phyloP scores from a whole-genome alignment of 495 filamentous ascomycete genomes.

The Aspergillus cristatus region DNA sequence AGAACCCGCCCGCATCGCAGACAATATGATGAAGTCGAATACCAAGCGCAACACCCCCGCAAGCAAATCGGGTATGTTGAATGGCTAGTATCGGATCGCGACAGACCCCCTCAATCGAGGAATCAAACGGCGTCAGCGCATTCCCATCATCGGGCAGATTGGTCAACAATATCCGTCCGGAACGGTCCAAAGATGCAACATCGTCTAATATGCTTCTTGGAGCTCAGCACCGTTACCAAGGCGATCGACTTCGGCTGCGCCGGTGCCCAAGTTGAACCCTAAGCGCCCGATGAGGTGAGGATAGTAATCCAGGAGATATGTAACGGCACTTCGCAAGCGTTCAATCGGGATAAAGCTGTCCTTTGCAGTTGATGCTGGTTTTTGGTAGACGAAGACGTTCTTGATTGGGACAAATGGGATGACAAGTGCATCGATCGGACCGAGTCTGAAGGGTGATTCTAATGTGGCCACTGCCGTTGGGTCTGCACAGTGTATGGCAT shows the following conservation, averaged over 20 bases:
- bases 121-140: not conserved
- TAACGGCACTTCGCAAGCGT: not conserved
- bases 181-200: not conserved
- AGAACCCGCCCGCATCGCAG: constrained; percentile 4
- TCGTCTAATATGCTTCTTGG: not conserved
- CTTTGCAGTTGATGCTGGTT: not conserved
- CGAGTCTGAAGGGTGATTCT: constrained; percentile 3
- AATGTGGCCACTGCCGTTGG: not conserved
- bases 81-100: constrained; percentile 3
- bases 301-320: constrained; percentile 2
- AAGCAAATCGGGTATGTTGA: constrained; percentile 5
- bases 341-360: not conserved
- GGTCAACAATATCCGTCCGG: not conserved
- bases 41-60: constrained; percentile 5
- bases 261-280: not conserved
- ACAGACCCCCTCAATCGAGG: not conserved
- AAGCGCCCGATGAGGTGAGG: constrained; percentile 5
- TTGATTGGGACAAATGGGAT: not conserved
- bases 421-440: constrained; percentile 1
- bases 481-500: constrained; percentile 2
- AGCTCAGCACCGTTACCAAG: not conserved
- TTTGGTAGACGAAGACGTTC: not conserved
- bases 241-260: not conserved
- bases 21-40: constrained; percentile 4
- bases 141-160: not conserved